A percentile compares a stretch with the other conserved stretches of the same genome.
Conservation (phyloP, 2,329 filamentous ascomycete genomes). For the Rasamsonia emersonii region DNA sequence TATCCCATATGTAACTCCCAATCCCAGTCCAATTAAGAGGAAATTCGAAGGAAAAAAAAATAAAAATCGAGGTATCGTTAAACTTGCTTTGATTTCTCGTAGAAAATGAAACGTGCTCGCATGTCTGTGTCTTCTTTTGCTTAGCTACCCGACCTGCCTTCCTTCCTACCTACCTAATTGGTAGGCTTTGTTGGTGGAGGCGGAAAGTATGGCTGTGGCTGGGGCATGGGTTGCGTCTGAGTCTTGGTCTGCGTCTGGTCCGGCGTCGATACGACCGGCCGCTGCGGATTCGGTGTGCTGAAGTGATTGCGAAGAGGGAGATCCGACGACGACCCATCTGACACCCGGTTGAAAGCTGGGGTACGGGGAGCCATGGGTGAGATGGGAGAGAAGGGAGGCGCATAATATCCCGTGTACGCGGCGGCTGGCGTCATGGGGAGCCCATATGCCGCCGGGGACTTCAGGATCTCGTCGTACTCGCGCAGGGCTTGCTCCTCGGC, state of each 20-base stretch:
- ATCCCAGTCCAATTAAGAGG: too few species aligned
- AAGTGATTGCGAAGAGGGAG: constrained; percentile 32
- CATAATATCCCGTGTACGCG: constrained; percentile 18
- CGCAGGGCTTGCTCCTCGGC: constrained; percentile 24
- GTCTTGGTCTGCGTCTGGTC: constrained; percentile 4
- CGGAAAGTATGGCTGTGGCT: constrained; percentile 33
- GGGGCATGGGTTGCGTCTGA: constrained; percentile 8
- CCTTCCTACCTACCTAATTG: too few species aligned
- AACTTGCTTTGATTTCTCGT: too few species aligned
- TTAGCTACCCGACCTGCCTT: too few species aligned
- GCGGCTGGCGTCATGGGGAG: constrained; percentile 23
- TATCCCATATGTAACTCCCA: too few species aligned
- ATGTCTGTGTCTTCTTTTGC: constrained; percentile 4
- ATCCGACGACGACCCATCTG: constrained; percentile 29
- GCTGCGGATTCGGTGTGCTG: constrained; percentile 15
- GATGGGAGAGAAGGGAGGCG: too few species aligned
- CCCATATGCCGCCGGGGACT: constrained; percentile 26
- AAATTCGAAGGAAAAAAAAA: background rate
- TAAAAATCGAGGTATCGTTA: background rate
- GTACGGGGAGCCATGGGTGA: constrained; percentile 35
- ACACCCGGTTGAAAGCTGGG: constrained; percentile 34
- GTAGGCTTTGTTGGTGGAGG: constrained; percentile 34
- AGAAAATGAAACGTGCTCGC: too few species aligned
- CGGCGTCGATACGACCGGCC: constrained; percentile 9
- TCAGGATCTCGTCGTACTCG: constrained; percentile 24